Evolutionary conservation across 2,329 filamentous ascomycete species (phyloP), one percentile per base, ranked within the genome.

Genomic region (Graphiopsis chlorocephala): DNA sequence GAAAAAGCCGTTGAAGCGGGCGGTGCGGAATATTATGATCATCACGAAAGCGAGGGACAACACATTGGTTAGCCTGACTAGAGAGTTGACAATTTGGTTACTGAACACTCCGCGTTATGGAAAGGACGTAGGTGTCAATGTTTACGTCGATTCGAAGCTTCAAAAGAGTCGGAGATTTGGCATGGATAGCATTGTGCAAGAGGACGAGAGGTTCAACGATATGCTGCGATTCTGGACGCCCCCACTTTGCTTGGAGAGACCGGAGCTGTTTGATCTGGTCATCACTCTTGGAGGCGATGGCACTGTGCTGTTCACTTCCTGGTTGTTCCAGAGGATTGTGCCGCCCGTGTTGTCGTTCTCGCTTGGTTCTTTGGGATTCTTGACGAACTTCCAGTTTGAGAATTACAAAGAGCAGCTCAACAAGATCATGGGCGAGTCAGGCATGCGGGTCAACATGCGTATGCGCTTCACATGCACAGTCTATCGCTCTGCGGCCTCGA

Each of bases 381-480:
- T 96, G 72, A 96, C 92, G 2, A 93, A 88, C 65, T 96, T 95
- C 73, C 88, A 93, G 75, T 99, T 95, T 74, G 87, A 92, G 67
- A 86, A 89, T 71, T 97, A 97, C 82, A 93, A 92, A 78, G 84
- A 90, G 65, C 91, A 96, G 73, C 85, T 99, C 35, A 90, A 92
- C 78, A 89, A 88, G 62, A 86, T 98, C 70, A 96, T 99, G 93
- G 93, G 93, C 66, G 92, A 96, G 64, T 87, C 90, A 1, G 95
- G 95, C 64, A 98, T 99, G 94, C 90, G 94, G 62, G 94, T 98
- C 66, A 98, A 97, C 74, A 83, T 99, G 71, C 92, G 95, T 70
- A 99, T 99, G 95, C 91, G 95, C 67, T 99, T 99, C 78, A 99
- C 95, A 17, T 98, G 94, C 80, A 98, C 95, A 0, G 93, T 99